phyloP scores from a whole-genome alignment of 1,139 yeast genomes.

The Yamadazyma dushanensis region DNA sequence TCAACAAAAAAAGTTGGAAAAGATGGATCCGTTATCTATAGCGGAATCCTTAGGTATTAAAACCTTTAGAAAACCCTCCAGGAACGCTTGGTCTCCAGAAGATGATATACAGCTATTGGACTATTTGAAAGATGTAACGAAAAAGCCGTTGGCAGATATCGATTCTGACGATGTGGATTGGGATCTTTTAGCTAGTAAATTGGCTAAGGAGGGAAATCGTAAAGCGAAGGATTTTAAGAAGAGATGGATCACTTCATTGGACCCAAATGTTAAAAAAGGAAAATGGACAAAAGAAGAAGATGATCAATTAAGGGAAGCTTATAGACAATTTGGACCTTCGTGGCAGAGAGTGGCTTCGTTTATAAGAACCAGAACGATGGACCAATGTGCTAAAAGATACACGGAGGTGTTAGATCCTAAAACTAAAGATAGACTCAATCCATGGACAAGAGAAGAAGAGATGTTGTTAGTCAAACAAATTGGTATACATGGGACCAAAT shows the following conservation, averaged over 20 bases:
- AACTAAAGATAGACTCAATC: conserved; percentile 72
- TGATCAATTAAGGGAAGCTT: conserved; percentile 60
- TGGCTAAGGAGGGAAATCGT: conserved; percentile 39
- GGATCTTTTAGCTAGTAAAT: conserved; percentile 59
- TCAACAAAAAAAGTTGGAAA: conserved; percentile 19
- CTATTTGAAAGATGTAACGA: conserved; percentile 29
- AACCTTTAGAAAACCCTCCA: conserved; percentile 60
- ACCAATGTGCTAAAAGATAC: conserved; percentile 91
- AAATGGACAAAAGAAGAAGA: conserved; percentile 91
- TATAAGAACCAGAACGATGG: conserved; percentile 86
- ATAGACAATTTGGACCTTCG: conserved; percentile 66
- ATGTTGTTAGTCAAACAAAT: conserved; percentile 63
- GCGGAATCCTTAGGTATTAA: conserved; percentile 77
- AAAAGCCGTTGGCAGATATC: conserved; percentile 24
- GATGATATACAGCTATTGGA: conserved; percentile 54
- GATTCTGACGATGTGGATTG: conserved; percentile 53
- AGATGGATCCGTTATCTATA: conserved; percentile 65
- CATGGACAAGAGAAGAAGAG: conserved; percentile 84
- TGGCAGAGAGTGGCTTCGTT: conserved; percentile 84
- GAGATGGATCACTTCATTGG: conserved; percentile 78
- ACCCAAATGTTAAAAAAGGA: conserved; percentile 80
- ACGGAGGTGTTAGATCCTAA: conserved; percentile 85
- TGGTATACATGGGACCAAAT: conserved; percentile 77
- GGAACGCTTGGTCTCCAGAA: conserved; percentile 68
- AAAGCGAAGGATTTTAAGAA: conserved; percentile 72